phyloP scores from a whole-genome alignment of 2,329 filamentous ascomycete genomes.

The Xylaria hypoxylon region DNA sequence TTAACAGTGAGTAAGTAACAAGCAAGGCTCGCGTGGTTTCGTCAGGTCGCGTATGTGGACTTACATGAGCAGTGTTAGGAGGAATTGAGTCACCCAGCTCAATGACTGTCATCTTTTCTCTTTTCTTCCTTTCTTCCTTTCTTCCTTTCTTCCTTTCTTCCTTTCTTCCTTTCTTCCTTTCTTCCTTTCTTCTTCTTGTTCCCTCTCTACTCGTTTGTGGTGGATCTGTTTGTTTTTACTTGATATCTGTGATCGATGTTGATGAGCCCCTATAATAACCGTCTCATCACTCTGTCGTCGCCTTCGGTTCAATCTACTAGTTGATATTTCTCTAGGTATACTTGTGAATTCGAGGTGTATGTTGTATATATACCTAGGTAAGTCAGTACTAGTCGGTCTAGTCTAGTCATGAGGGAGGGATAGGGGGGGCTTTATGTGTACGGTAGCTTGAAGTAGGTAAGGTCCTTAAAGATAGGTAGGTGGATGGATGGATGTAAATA shows the following conservation, averaged over 20 bases:
- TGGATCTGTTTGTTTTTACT: not conserved
- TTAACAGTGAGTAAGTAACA: not conserved
- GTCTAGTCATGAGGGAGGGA: not conserved
- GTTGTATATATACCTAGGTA: not conserved
- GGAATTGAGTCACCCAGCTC: constrained; percentile 78
- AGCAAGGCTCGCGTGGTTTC: not conserved
- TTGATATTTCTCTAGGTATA: no score
- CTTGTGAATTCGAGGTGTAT: not conserved
- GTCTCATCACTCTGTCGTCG: not conserved
- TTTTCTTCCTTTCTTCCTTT: not conserved
- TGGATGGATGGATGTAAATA: no score
- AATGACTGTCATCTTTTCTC: constrained; percentile 59
- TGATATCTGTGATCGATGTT: not conserved
- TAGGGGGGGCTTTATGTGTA: constrained; percentile 24
- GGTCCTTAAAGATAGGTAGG: no score
- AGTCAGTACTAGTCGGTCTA: not conserved
- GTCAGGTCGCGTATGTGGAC: constrained; percentile 48
- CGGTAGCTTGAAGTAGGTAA: no score
- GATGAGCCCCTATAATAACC: not conserved
- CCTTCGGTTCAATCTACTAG: not conserved
- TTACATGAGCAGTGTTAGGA: constrained; percentile 81
- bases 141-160: not conserved
- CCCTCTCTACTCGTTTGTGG: no score
- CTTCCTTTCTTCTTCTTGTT: not conserved
- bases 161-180: constrained; percentile 22